Conservation (phyloP, 331 rosid genomes). For the Acacia concinna region DNA sequence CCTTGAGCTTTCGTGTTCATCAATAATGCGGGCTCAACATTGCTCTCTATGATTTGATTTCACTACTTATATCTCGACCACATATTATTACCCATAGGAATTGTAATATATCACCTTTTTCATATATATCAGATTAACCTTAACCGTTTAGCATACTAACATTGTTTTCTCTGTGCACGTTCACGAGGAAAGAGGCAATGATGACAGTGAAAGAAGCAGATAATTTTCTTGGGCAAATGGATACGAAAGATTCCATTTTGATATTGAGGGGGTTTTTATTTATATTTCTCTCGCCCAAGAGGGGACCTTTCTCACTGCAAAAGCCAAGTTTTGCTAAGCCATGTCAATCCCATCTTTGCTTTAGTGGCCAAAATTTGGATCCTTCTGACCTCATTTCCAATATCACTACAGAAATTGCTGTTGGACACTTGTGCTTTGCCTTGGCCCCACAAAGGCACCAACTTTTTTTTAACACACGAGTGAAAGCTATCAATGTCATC, state of each 20-base stretch:
- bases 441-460: constrained; percentile 54
- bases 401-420: constrained; percentile 52
- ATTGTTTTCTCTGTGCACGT: not conserved
- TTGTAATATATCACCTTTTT: not conserved
- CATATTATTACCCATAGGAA: not conserved
- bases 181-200: not conserved
- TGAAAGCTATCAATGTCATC: constrained; percentile 25
- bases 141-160: not conserved
- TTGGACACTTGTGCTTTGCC: constrained; percentile 40
- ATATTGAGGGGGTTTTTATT: not conserved
- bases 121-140: not conserved
- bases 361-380: constrained; percentile 55
- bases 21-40: not conserved
- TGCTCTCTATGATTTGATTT: not conserved
- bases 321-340: constrained; percentile 45
- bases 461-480: constrained; percentile 35
- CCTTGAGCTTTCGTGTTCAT: not conserved
- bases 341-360: constrained; percentile 48
- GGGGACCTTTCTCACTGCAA: constrained; percentile 21
- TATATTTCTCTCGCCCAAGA: not conserved
- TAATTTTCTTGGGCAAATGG: not conserved
- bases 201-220: constrained; percentile 1
- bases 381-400: constrained; percentile 61
- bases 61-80: not conserved
- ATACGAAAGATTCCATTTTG: not conserved